phyloP scores from a whole-genome alignment of 306 rosid species.

The Arachis hypogaea region DNA sequence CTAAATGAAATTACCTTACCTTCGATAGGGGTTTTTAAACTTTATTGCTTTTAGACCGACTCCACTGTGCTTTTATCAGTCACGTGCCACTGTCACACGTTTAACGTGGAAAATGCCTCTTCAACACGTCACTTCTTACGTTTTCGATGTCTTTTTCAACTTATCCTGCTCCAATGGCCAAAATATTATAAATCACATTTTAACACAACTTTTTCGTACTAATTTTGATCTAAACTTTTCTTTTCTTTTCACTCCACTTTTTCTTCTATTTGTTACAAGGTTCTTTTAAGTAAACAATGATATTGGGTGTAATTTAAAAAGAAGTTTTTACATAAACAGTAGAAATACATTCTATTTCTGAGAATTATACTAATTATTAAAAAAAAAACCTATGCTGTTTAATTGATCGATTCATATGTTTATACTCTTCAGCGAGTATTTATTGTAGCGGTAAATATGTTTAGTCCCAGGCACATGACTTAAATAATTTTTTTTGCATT shows the following conservation, averaged over 20 bases:
- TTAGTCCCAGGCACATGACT: background rate
- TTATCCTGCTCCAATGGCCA: background rate
- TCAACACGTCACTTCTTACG: constrained; percentile 44
- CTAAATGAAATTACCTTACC: too few species aligned
- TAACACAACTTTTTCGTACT: background rate
- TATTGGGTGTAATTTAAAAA: background rate
- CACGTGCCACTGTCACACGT: constrained; percentile 45
- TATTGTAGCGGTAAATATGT: background rate
- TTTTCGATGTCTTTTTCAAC: constrained; percentile 12
- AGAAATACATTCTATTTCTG: background rate
- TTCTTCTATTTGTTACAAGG: background rate
- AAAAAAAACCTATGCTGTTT: too few species aligned
- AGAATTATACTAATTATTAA: background rate
- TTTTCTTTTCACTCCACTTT: background rate
- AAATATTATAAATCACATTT: constrained; percentile 9
- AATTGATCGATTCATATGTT: too few species aligned
- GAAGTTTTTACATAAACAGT: background rate
- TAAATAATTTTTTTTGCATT: background rate
- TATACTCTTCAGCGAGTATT: background rate
- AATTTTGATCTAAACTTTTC: background rate
- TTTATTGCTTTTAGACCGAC: constrained; percentile 34
- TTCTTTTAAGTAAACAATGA: background rate
- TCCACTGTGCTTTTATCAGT: constrained; percentile 16
- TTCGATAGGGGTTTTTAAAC: background rate
- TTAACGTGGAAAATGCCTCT: constrained; percentile 44